Percentiles rank a stretch among this genome's conserved stretches.
phyloP scores from a whole-genome alignment of 495 filamentous ascomycete genomes.

The Gamarada debralockiae region DNA sequence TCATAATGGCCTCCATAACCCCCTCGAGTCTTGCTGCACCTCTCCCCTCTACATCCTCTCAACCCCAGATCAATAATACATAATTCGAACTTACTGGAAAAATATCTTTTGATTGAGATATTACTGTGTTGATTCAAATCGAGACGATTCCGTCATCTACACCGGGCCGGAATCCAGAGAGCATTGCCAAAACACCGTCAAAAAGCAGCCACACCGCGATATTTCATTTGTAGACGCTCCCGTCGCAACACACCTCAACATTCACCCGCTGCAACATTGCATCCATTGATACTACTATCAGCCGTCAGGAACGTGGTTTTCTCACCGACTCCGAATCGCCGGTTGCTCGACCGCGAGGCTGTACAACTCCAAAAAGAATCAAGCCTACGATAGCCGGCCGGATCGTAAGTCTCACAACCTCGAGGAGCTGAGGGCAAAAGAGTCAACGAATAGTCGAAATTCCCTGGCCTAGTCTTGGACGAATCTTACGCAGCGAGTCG shows the following conservation, averaged over 20 bases:
- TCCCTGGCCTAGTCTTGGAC: neutral
- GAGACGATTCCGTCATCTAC: too few species aligned
- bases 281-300: slow-evolving; percentile 1
- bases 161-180: too few species aligned
- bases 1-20: too few species aligned
- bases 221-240: neutral
- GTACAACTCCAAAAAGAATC: slow-evolving; percentile 10
- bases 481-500: neutral
- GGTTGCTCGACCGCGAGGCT: slow-evolving; percentile 7
- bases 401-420: slow-evolving; percentile 6
- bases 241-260: neutral
- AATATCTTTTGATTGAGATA: too few species aligned
- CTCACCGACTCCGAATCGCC: neutral
- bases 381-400: slow-evolving; percentile 18
- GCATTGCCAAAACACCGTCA: too few species aligned
- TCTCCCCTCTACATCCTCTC: too few species aligned
- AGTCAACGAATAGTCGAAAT: neutral
- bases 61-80: too few species aligned
- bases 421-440: neutral
- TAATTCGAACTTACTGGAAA: too few species aligned
- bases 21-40: too few species aligned
- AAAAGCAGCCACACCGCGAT: too few species aligned
- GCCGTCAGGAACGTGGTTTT: slow-evolving; percentile 6
- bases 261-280: neutral
- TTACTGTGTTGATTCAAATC: too few species aligned